Conservation (phyloP, 192 early-diverging fungal genomes). For the Coemansia sp. region DNA sequence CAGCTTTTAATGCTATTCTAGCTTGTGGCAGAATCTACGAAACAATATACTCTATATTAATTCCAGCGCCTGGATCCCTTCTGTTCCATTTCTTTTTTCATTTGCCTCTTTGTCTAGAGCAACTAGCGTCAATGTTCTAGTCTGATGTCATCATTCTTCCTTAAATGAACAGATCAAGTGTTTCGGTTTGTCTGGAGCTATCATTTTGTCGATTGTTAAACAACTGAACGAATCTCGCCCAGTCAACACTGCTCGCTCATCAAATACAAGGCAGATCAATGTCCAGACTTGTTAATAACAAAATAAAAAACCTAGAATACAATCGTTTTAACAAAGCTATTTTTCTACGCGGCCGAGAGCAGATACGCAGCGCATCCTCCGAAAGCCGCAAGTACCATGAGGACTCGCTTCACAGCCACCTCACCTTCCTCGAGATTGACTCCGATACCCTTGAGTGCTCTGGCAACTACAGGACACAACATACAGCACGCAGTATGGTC, state of each 20-base stretch:
- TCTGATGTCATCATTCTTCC: no score
- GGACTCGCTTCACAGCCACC: constrained; percentile 22
- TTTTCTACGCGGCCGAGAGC: constrained; percentile 19
- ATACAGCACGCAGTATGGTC: background rate
- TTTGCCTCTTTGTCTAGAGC: background rate
- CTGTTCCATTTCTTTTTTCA: background rate
- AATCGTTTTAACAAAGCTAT: background rate
- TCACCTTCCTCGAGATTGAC: constrained; percentile 24
- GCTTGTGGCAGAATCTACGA: background rate
- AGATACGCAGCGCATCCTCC: constrained; percentile 35
- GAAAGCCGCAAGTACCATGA: constrained; percentile 13
- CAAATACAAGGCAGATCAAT: background rate
- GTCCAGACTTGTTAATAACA: background rate
- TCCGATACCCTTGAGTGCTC: constrained; percentile 20
- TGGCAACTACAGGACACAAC: constrained; percentile 19
- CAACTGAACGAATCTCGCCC: no score
- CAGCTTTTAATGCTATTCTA: background rate
- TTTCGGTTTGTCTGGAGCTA: background rate
- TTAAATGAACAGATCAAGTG: no score
- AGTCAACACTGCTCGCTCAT: no score
- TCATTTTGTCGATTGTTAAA: background rate
- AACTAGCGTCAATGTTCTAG: no score
- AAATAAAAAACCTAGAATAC: background rate
- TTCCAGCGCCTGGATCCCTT: background rate
- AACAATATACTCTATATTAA: background rate